phyloP scores from a whole-genome alignment of 257 asterid species.

The Forsythia viridissima region DNA sequence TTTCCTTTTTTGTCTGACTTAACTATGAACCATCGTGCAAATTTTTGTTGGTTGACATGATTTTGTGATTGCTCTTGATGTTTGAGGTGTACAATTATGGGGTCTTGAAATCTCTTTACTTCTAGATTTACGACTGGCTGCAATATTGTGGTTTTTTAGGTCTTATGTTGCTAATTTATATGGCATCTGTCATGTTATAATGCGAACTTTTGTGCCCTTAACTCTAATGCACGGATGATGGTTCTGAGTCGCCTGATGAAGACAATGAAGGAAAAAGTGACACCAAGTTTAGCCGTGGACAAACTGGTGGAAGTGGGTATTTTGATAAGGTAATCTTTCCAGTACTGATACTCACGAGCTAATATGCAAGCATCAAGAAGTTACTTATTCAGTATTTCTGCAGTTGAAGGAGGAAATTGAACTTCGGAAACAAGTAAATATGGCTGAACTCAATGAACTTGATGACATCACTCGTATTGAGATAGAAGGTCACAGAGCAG shows the following conservation, averaged over 20 bases:
- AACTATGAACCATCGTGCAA: neutral
- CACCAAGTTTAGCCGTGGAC: conserved; percentile 48
- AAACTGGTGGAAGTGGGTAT: conserved; percentile 66
- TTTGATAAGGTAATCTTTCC: conserved; percentile 65
- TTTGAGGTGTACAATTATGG: conserved; percentile 7
- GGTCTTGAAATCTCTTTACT: conserved; percentile 3
- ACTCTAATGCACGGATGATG: conserved; percentile 52
- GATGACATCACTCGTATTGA: conserved; percentile 86
- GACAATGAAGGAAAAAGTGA: conserved; percentile 47
- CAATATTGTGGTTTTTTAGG: neutral
- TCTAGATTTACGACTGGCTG: conserved; percentile 1
- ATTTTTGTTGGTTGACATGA: conserved; percentile 4
- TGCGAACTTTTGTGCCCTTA: conserved; percentile 49
- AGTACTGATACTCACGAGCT: conserved; percentile 18
- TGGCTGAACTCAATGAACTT: conserved; percentile 83
- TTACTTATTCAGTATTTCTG: conserved; percentile 27
- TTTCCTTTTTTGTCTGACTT: neutral
- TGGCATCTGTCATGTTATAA: conserved; percentile 19
- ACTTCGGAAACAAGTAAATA: conserved; percentile 75
- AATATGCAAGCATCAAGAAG: neutral
- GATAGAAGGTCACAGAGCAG: conserved; percentile 88
- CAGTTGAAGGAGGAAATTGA: conserved; percentile 88
- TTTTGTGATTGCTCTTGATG: conserved; percentile 15
- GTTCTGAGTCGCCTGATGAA: conserved; percentile 65
- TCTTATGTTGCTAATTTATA: conserved; percentile 4